Conservation (phyloP, 257 asterid species). For the Voacanga thouarsii region DNA sequence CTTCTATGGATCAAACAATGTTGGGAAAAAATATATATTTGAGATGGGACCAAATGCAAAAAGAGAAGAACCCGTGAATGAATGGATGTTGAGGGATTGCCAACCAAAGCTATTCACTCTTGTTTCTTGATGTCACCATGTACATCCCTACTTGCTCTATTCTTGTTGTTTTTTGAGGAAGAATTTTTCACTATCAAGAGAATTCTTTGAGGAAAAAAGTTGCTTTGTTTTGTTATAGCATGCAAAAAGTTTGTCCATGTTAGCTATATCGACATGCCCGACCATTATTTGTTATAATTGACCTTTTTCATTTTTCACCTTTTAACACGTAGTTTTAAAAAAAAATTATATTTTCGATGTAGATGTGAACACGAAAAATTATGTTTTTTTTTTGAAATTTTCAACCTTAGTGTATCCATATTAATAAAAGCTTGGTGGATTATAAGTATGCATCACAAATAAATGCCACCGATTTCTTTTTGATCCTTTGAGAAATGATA, state of each 20-base stretch:
- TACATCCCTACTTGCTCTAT: neutral
- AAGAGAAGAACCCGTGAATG: slow-evolving; percentile 38
- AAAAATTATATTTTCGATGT: too few relatives aligned
- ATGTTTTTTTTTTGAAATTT: too few relatives aligned
- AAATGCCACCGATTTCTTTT: too few relatives aligned
- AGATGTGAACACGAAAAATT: too few relatives aligned
- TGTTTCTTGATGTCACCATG: slow-evolving; percentile 10
- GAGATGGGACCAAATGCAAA: slow-evolving; percentile 18
- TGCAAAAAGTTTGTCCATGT: neutral
- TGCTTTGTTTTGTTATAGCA: neutral
- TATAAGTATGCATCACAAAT: too few relatives aligned
- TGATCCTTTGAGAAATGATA: too few relatives aligned
- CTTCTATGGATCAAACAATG: neutral
- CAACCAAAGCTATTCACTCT: neutral
- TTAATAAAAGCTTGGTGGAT: too few relatives aligned
- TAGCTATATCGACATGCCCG: neutral
- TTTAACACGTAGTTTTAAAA: too few relatives aligned
- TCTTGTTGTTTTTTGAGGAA: slow-evolving; percentile 1
- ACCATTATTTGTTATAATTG: too few relatives aligned
- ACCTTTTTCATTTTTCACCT: too few relatives aligned
- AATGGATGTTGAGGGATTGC: slow-evolving; percentile 23
- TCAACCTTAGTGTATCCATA: too few relatives aligned
- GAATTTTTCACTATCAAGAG: neutral
- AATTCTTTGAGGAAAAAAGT: neutral
- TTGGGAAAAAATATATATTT: neutral